phyloP scores from a whole-genome alignment of 1,139 yeast species.

The Sugiyamaella grinbergsii region DNA sequence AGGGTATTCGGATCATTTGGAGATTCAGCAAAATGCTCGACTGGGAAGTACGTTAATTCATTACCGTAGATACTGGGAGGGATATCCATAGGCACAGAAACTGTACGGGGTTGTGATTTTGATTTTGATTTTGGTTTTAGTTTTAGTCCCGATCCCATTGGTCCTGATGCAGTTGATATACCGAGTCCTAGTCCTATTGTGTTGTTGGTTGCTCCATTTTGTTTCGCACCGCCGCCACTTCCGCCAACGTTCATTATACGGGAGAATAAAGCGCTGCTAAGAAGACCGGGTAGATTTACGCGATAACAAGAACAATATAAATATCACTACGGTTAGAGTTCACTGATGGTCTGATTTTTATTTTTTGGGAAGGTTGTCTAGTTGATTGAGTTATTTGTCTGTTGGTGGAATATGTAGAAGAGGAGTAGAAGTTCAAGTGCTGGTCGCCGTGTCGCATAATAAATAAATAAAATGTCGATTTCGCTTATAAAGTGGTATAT shows the following conservation, averaged over 20 bases:
- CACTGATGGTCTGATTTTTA: too few species aligned
- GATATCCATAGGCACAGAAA: constrained; percentile 12
- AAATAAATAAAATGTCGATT: too few species aligned
- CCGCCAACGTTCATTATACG: background rate
- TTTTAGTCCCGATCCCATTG: background rate
- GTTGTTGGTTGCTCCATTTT: background rate
- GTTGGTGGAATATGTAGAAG: too few species aligned
- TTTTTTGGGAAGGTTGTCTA: too few species aligned
- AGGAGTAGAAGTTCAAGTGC: too few species aligned
- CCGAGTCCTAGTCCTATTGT: constrained; percentile 2
- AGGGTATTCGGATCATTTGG: constrained; percentile 30
- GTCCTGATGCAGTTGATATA: too few species aligned
- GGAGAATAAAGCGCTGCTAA: too few species aligned
- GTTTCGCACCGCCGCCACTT: background rate
- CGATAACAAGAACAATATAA: too few species aligned
- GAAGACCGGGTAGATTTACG: too few species aligned
- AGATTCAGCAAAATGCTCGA: constrained; percentile 34
- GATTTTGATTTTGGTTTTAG: background rate
- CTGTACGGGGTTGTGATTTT: background rate
- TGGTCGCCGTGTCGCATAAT: too few species aligned
- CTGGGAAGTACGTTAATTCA: constrained; percentile 36
- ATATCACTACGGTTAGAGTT: too few species aligned
- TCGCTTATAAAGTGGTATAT: background rate
- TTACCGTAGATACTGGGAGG: constrained; percentile 4
- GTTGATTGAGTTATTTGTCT: too few species aligned